Base-by-base conservation (phyloP, 2,329 filamentous ascomycete genomes). In the Alternaria hordeiaustralica region DNA sequence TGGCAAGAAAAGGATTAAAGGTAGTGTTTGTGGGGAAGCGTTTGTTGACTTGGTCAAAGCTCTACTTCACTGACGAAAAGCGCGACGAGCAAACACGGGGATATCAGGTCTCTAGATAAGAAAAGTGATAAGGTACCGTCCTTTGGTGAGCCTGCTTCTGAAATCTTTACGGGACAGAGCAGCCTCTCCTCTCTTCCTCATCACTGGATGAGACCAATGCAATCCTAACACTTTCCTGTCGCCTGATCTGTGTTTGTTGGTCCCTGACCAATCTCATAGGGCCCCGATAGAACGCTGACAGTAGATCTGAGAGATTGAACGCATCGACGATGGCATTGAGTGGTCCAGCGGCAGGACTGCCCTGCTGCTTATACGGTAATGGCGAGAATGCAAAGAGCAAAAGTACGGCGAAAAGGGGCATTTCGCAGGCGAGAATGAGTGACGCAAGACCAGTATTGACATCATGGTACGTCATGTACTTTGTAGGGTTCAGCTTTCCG, bases 401-500 rank as follows among this genome's bases (percentile, higher is more conserved):
- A 5, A 77, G 61, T 43, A 73, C 25, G 5, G 73, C 70, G 61
- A 78, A 78, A 28, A 76, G 28, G 4, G 75, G 76, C 75, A 78
- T 77, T 67, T 78, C 75, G 63, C 71, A 71, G 15, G 71, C 69
- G 30, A 77, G 69, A 11, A 77, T 63, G n/a, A 78, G 69, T 9
- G 68, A 68, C 0, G 76, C 69, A 13, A 78, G 71, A 3, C 66
- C 72, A 23, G 61, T 68, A 49, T 71, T 68, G 53, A 78, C 58
- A 62, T 78, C 72, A 55, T 76, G 66, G 61, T 74, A 75, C 41
- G 69, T 74, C 58, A 78, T 65, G 66, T 77, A 71, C 41, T 73
- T 66, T 9, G 66, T 67, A 7, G 74, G 71, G 1, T 70, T 64
- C 49, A 77, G 69, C 4, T 65, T 61, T 10, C 67, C 57, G 6